A percentile compares a stretch with the other conserved stretches of the same genome.
Conservation (phyloP, 495 filamentous ascomycete species). For the Cenococcum geophilum region DNA sequence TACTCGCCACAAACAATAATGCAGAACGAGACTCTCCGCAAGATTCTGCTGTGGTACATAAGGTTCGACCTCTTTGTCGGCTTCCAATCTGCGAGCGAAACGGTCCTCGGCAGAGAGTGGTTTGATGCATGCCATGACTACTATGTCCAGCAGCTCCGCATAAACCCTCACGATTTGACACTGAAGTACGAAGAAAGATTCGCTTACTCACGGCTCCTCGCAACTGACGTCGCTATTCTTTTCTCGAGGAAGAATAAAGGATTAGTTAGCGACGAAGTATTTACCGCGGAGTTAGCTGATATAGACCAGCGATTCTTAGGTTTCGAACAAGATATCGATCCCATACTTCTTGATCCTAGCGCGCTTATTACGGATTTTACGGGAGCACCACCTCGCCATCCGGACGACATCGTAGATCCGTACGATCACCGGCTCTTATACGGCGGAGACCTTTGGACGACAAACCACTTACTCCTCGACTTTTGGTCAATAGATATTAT, state of each 20-base stretch:
- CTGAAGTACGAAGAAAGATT: constrained; percentile 61
- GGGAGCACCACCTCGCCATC: constrained; percentile 44
- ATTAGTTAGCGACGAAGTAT: constrained; percentile 58
- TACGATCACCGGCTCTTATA: constrained; percentile 62
- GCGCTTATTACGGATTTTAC: constrained; percentile 56
- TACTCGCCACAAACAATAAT: constrained; percentile 73
- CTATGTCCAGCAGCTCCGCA: constrained; percentile 52
- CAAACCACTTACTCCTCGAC: constrained; percentile 70
- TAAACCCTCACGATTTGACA: constrained; percentile 55
- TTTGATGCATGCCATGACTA: constrained; percentile 59
- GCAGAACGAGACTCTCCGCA: constrained; percentile 58
- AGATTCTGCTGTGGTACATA: constrained; percentile 78
- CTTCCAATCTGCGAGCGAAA: constrained; percentile 71
- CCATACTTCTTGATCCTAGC: constrained; percentile 51
- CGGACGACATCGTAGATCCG: constrained; percentile 65
- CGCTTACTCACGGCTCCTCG: constrained; percentile 64
- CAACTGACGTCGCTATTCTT: constrained; percentile 71
- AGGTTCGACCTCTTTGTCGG: constrained; percentile 83
- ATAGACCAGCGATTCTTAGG: constrained; percentile 50
- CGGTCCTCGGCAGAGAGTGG: constrained; percentile 73
- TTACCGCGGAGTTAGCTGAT: constrained; percentile 53
- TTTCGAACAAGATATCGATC: constrained; percentile 54
- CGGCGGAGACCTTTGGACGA: constrained; percentile 59
- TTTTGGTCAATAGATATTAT: constrained; percentile 72
- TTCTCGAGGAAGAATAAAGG: constrained; percentile 64